A percentile compares a stretch with the other conserved stretches of the same genome.
Conservation (phyloP, 2,329 filamentous ascomycete species). For the Cercospora sp. region DNA sequence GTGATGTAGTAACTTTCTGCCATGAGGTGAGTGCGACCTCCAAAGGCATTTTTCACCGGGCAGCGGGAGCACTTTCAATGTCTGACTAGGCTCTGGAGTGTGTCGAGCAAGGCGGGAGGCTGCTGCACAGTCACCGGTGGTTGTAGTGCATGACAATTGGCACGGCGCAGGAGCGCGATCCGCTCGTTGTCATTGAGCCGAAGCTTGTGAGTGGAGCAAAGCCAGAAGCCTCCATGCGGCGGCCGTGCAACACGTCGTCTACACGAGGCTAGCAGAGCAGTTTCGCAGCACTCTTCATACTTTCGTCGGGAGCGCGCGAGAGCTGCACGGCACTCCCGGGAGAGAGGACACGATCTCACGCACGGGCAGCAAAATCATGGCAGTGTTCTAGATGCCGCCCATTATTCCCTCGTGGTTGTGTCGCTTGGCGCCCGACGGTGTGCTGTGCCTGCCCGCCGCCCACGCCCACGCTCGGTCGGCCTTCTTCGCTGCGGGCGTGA, state of each 20-base stretch:
- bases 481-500: background rate
- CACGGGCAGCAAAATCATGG: background rate
- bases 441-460: background rate
- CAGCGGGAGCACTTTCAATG: background rate
- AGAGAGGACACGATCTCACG: background rate
- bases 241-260: background rate
- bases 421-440: background rate
- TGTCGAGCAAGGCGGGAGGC: background rate
- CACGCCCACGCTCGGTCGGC: background rate
- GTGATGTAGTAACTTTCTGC: constrained; percentile 11
- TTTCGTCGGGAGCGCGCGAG: background rate
- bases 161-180: background rate
- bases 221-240: background rate
- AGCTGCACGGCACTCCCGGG: background rate
- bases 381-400: background rate
- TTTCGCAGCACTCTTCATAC: background rate
- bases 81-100: background rate
- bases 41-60: background rate
- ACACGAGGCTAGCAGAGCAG: background rate
- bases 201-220: background rate
- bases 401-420: background rate
- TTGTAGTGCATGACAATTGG: background rate
- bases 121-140: background rate
- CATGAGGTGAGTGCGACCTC: background rate
- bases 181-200: background rate